Evolutionary conservation across 768 basidiomycete genomes (phyloP), one percentile per base, ranked within the genome.

Genomic region (Mycena indigotica): DNA sequence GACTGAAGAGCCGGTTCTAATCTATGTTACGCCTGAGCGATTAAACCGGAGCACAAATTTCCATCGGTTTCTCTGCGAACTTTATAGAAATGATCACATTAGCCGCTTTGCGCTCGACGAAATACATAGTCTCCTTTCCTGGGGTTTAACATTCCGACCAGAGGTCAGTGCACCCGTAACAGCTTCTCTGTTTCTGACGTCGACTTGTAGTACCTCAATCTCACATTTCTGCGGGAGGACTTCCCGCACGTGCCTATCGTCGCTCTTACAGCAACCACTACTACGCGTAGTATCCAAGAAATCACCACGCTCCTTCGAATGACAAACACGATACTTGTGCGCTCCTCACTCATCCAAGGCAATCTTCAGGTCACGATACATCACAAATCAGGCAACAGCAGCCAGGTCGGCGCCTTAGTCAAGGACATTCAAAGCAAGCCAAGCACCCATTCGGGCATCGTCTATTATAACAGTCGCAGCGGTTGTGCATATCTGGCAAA

Each of bases 251-350:
- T 86, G 0, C 89, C 89, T 0, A 81, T 91, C 63, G 89, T 88
- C 78, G 89, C 89, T 0, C 79, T 91, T 50, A 91, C 89, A 0
- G 88, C 87, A 3, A 90, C 89, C 0, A 89, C 87, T 8, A 85
- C 84, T 62, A 69, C 74, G 16, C 74, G 81, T 55, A 80, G 80
- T 1, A 76, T 82, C 45, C 70, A 78, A n/a, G 86, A 89, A 66
- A 84, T 91, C 63, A 79, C 82, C 55, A 64, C 69, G 29, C 75
- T 72, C 12, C 80, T 91, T 6, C 67, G 74, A 5, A 79, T 89
- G 56, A 57, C 65, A 28, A 67, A 71, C 53, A 75, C 82, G 41
- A 70, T 73, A 3, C 70, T 78, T n/a, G 73, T 88, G 35, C 76
- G 72, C 12, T 80, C 84, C 60, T 87, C 88, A 0, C 86, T 89